Evolutionary conservation across 2,329 filamentous ascomycete genomes (phyloP).

Genomic region (Monosporascus sp.): DNA sequence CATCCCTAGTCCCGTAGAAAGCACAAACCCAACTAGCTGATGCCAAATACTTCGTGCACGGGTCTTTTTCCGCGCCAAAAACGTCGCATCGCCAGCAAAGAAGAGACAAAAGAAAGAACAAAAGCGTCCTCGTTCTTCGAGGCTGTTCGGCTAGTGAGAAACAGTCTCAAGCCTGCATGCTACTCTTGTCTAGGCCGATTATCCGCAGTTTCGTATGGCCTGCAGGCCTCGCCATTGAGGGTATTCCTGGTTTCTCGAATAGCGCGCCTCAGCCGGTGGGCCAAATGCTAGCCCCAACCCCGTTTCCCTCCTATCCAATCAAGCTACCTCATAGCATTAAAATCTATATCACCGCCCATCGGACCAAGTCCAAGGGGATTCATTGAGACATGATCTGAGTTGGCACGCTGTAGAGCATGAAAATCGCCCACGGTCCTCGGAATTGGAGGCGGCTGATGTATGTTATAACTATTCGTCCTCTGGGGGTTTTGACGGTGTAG

Average conservation of each 20-base stretch:
- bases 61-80: background rate
- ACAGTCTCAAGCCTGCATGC: background rate
- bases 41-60: background rate
- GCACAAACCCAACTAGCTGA: background rate
- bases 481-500: slow-evolving; percentile 31
- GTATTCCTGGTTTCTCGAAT: too few species aligned
- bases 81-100: background rate
- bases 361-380: slow-evolving; percentile 28
- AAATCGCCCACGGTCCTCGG: slow-evolving; percentile 43
- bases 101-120: background rate
- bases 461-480: slow-evolving; percentile 34
- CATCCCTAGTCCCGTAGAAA: background rate
- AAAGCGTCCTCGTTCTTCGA: background rate
- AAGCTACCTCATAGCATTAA: slow-evolving; percentile 30
- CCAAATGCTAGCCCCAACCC: too few species aligned
- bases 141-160: background rate
- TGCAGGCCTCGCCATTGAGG: too few species aligned
- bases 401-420: slow-evolving; percentile 41
- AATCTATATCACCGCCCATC: slow-evolving; percentile 35
- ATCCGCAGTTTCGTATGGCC: too few species aligned
- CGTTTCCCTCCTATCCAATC: too few species aligned
- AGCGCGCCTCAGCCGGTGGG: too few species aligned
- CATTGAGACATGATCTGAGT: slow-evolving; percentile 33
- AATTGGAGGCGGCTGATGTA: slow-evolving; percentile 28
- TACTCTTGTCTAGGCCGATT: too few species aligned